Percentiles rank a stretch among this genome's conserved stretches.
phyloP scores from a whole-genome alignment of 163 green algal species.

The Picocystis sp. region DNA sequence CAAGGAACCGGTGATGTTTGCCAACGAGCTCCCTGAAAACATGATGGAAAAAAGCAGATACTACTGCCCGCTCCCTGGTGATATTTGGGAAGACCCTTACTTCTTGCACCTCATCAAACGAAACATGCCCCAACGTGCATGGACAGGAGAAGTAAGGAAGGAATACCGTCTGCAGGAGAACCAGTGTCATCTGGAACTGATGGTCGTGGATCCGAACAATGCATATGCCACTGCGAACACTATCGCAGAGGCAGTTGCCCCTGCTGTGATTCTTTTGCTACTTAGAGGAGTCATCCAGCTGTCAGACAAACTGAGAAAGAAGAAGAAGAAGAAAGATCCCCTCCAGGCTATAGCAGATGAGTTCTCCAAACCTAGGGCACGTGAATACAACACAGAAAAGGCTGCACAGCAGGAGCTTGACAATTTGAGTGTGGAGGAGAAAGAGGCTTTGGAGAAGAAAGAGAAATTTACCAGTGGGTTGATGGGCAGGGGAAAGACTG shows the following conservation, averaged over 20 bases:
- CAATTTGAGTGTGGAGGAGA: conserved; percentile 1
- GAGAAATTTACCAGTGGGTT: background rate
- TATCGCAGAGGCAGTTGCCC: background rate
- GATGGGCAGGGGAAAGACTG: conserved; percentile 1
- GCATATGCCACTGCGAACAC: conserved; percentile 14
- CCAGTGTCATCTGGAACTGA: conserved; percentile 38
- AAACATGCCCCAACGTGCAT: conserved; percentile 13
- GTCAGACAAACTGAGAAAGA: conserved; percentile 18
- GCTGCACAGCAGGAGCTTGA: background rate
- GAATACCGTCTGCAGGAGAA: conserved; percentile 24
- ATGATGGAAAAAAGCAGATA: conserved; percentile 54
- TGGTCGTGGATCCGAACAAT: conserved; percentile 35
- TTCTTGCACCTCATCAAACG: conserved; percentile 33
- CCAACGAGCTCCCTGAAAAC: conserved; percentile 30
- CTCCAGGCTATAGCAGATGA: conserved; percentile 39
- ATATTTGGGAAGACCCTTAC: conserved; percentile 44
- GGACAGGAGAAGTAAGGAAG: conserved; percentile 24
- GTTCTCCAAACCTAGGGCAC: conserved; percentile 24
- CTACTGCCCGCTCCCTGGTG: conserved; percentile 52
- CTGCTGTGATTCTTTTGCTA: conserved; percentile 9
- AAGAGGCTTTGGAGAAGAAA: background rate
- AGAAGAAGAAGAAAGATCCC: conserved; percentile 28
- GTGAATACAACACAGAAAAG: conserved; percentile 34
- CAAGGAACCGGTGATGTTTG: conserved; percentile 15
- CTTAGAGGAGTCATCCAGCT: conserved; percentile 21